Base-by-base conservation (phyloP, 352 stramenopile species). In the Blastocystis sp. region DNA sequence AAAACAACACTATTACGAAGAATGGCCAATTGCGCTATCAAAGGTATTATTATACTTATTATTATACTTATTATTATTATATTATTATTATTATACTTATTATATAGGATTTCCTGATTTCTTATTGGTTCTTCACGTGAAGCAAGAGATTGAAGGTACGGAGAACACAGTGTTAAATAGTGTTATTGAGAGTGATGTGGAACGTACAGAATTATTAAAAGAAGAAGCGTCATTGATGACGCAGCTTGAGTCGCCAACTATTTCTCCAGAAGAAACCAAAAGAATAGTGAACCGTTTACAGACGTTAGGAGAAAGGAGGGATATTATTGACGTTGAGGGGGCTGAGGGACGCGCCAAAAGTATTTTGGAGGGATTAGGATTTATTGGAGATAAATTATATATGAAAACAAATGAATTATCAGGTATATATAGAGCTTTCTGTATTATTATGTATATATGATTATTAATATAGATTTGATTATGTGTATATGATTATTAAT, bases 1-100 rank as follows among this genome's bases (percentile, higher is more conserved):
- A 95, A 95, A 73, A 93, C 83, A 45, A 99, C 92, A 13, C 77
- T 99, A 33, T 72, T 99, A 30, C 95, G 96, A 24, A 55, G 69
- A 9, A 71, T 79, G 16, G 64, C 73, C 10, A 37, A 32, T 16
- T n/a, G 21, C 9, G 21, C 28, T 11, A 65, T 62, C 24, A 42
- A 62, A 36, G 52, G 52, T n/a, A n/a, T n/a, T n/a, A n/a, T n/a
- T n/a, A n/a, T n/a, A n/a, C n/a, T n/a, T n/a, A n/a, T n/a, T n/a
- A n/a, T n/a, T n/a, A n/a, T n/a, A n/a, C n/a, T n/a, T n/a, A n/a
- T n/a, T n/a, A n/a, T n/a, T n/a, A n/a, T n/a, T n/a, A n/a, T n/a
- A n/a, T n/a, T n/a, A n/a, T n/a, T n/a, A n/a, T n/a, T n/a, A n/a
- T n/a, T n/a, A n/a, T n/a, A n/a, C n/a, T n/a, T n/a, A n/a, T n/a